Percentiles rank a stretch among this genome's conserved stretches.
Evolutionary conservation across 2,329 filamentous ascomycete species (phyloP).

Genomic region (Colletotrichum sp.): DNA sequence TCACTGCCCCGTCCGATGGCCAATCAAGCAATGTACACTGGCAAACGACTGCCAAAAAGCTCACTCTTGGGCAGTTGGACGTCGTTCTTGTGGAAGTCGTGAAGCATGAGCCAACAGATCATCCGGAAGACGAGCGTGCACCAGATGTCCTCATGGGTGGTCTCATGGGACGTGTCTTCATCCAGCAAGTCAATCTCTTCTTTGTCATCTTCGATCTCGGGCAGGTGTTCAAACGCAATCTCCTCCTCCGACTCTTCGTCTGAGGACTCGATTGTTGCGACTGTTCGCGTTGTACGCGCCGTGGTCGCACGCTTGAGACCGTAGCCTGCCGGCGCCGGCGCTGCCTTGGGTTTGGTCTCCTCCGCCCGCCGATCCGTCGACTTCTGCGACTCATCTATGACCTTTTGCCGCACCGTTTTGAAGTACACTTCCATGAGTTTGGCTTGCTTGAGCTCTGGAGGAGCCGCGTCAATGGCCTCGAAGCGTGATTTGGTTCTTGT

Average conservation of each 20-base stretch:
- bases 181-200: too few relatives aligned
- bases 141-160: slow-evolving; percentile 46
- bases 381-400: slow-evolving; percentile 37
- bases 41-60: slow-evolving; percentile 58
- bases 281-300: too few relatives aligned
- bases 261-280: too few relatives aligned
- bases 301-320: too few relatives aligned
- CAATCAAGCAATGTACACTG: slow-evolving; percentile 46
- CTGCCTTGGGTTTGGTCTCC: too few relatives aligned
- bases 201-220: too few relatives aligned
- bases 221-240: too few relatives aligned
- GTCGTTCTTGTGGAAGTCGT: slow-evolving; percentile 62
- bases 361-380: slow-evolving; percentile 28
- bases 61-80: slow-evolving; percentile 55
- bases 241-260: too few relatives aligned
- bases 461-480: slow-evolving; percentile 47
- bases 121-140: slow-evolving; percentile 60
- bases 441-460: slow-evolving; percentile 53
- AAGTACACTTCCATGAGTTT: slow-evolving; percentile 61
- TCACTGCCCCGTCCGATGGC: too few relatives aligned
- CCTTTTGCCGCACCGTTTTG: slow-evolving; percentile 42
- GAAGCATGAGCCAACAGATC: slow-evolving; percentile 63
- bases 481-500: too few relatives aligned
- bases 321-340: too few relatives aligned
- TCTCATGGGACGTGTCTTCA: too few relatives aligned